A percentile compares a stretch with the other conserved stretches of the same genome.
Conservation (phyloP, 108 stramenopile species). For the Aureococcus anophagefferens region DNA sequence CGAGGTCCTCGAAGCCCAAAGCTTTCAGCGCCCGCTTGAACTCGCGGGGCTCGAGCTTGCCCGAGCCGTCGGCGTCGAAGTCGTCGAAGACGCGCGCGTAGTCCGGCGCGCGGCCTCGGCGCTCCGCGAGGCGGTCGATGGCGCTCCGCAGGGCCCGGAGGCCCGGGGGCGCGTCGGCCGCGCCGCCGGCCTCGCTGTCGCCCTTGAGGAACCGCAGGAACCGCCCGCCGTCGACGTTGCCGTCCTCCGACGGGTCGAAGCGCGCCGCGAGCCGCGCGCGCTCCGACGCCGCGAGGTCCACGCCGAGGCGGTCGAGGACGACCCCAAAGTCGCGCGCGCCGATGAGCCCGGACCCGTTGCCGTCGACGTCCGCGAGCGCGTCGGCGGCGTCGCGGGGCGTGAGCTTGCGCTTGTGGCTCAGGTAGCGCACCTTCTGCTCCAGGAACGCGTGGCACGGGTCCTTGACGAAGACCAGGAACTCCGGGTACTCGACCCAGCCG, state of each 20-base stretch:
- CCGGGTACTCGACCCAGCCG: slow-evolving; percentile 18
- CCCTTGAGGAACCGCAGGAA: slow-evolving; percentile 9
- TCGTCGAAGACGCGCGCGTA: slow-evolving; percentile 11
- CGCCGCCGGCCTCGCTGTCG: slow-evolving; percentile 2
- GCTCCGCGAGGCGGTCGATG: slow-evolving; percentile 1
- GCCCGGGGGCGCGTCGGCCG: neutral
- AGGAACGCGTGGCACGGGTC: slow-evolving; percentile 30
- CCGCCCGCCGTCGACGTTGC: neutral
- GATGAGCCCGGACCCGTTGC: slow-evolving; percentile 7
- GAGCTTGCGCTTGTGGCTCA: neutral
- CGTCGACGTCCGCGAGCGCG: slow-evolving; percentile 7
- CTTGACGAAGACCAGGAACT: slow-evolving; percentile 30
- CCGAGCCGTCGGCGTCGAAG: slow-evolving; percentile 10
- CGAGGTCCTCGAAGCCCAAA: slow-evolving; percentile 12
- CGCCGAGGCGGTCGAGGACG: slow-evolving; percentile 8
- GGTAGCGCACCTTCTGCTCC: neutral
- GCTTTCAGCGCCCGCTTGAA: slow-evolving; percentile 10
- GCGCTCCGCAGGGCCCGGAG: no score
- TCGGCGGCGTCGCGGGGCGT: neutral
- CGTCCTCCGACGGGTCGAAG: slow-evolving; percentile 5
- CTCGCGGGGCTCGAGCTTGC: slow-evolving; percentile 2
- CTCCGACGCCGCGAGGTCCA: slow-evolving; percentile 6
- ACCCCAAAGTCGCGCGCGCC: slow-evolving; percentile 13
- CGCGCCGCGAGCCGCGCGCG: neutral
- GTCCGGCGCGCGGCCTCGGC: neutral